Percentiles rank a stretch among this genome's conserved stretches.
phyloP scores from a whole-genome alignment of 495 filamentous ascomycete genomes.

The Letharia columbiana region DNA sequence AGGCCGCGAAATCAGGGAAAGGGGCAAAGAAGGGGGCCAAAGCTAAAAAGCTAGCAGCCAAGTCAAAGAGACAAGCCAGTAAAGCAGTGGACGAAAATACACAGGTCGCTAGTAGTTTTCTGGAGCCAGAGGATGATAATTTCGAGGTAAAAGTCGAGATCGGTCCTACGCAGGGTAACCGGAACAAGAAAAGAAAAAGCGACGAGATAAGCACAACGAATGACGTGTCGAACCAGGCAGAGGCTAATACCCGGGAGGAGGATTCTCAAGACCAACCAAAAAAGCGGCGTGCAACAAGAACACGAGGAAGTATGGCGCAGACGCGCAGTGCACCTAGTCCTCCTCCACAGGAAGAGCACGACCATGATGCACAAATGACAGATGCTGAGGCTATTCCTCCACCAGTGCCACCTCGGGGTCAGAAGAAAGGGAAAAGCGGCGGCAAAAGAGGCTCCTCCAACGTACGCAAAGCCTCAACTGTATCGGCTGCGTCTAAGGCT shows the following conservation, averaged over 20 bases:
- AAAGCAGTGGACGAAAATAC: conserved; percentile 53
- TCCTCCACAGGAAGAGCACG: conserved; percentile 22
- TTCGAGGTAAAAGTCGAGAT: conserved; percentile 37
- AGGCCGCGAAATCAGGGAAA: conserved; percentile 44
- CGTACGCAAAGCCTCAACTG: conserved; percentile 45
- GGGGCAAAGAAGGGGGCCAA: conserved; percentile 45
- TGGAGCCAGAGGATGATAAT: conserved; percentile 34
- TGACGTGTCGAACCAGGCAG: conserved; percentile 27
- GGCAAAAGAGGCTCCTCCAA: conserved; percentile 40
- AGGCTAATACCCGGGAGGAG: conserved; percentile 22
- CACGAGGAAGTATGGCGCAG: conserved; percentile 38
- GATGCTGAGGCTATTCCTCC: conserved; percentile 18
- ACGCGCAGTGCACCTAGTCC: conserved; percentile 22
- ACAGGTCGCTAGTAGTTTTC: conserved; percentile 37
- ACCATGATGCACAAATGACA: conserved; percentile 25
- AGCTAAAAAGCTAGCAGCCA: conserved; percentile 41
- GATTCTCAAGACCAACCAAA: conserved; percentile 40
- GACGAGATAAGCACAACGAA: conserved; percentile 44
- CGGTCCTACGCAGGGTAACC: conserved; percentile 36
- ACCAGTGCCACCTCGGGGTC: conserved; percentile 20
- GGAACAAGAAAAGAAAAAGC: conserved; percentile 59
- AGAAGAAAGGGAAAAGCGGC: conserved; percentile 33
- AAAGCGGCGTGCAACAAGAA: conserved; percentile 57
- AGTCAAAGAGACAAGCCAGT: conserved; percentile 32
- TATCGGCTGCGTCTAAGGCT: conserved; percentile 40